phyloP scores from a whole-genome alignment of 148 eudicot genomes.

The Spergularia bocconei region DNA sequence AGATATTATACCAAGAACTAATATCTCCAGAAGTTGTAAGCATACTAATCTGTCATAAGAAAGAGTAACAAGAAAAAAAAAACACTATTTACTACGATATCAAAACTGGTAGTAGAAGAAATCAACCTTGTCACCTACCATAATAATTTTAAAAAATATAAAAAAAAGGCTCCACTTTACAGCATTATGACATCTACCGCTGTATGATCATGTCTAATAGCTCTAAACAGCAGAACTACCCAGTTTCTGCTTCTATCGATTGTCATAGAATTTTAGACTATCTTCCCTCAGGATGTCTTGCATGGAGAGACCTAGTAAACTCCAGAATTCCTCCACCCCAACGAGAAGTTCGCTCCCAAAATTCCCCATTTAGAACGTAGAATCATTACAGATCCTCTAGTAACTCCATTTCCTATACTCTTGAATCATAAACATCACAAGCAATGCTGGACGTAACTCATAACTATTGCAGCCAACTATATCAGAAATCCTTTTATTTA shows the following conservation, averaged over 20 bases:
- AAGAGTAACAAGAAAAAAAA: no score
- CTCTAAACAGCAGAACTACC: not conserved
- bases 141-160: no score
- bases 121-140: no score
- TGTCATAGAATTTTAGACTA: not conserved
- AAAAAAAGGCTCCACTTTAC: not conserved
- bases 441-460: no score
- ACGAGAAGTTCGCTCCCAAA: not conserved
- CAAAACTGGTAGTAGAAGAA: no score
- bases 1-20: no score
- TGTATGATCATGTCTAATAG: not conserved
- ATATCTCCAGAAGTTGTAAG: no score
- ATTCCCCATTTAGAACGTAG: not conserved
- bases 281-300: not conserved
- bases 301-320: not conserved
- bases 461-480: not conserved
- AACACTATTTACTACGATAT: no score
- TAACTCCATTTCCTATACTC: not conserved
- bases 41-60: no score
- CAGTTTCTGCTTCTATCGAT: conserved; percentile 9
- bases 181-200: not conserved
- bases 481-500: not conserved
- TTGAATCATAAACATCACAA: not conserved
- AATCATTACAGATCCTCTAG: not conserved
- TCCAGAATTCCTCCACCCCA: not conserved